These are phyloP conservation scores for Babesia sp. DNA, from an alignment of 169 alveolate species.

Conservation along the genomic window DNA sequence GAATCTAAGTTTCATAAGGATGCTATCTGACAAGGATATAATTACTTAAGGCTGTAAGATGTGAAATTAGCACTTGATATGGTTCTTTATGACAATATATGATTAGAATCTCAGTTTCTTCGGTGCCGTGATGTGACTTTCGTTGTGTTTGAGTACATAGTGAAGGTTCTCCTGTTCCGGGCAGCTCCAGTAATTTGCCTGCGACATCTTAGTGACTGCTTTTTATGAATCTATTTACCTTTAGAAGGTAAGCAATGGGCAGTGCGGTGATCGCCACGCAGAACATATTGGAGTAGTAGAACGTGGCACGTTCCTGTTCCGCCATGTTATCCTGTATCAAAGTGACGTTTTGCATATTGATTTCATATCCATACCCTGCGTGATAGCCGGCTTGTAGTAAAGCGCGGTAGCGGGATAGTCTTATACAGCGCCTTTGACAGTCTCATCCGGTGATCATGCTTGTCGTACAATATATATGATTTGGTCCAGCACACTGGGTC, in stretches of 20 bases:
- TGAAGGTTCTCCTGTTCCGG: slow-evolving; percentile 49
- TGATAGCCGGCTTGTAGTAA: slow-evolving; percentile 48
- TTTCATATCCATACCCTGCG: slow-evolving; percentile 45
- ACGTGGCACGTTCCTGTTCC: slow-evolving; percentile 62
- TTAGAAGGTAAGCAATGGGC: slow-evolving; percentile 58
- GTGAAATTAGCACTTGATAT: too few relatives aligned
- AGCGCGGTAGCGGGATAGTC: slow-evolving; percentile 62
- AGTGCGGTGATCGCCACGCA: slow-evolving; percentile 57
- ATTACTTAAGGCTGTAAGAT: too few relatives aligned
- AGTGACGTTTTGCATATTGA: not conserved
- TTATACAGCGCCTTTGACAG: slow-evolving; percentile 41
- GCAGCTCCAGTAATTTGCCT: slow-evolving; percentile 69
- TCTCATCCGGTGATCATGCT: slow-evolving; percentile 12
- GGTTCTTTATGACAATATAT: too few relatives aligned
- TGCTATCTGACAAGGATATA: too few relatives aligned
- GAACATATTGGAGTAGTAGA: slow-evolving; percentile 61
- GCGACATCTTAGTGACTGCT: not conserved
- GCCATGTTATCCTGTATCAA: slow-evolving; percentile 55
- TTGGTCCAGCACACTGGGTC: too few relatives aligned
- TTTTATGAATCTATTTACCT: slow-evolving; percentile 22
- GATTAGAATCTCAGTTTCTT: slow-evolving; percentile 16
- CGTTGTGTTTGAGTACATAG: slow-evolving; percentile 43
- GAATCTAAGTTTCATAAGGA: not conserved
- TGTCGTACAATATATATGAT: too few relatives aligned
- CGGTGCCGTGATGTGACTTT: slow-evolving; percentile 13